phyloP scores from a whole-genome alignment of 2,329 filamentous ascomycete species.

The Colletotrichum tanaceti region DNA sequence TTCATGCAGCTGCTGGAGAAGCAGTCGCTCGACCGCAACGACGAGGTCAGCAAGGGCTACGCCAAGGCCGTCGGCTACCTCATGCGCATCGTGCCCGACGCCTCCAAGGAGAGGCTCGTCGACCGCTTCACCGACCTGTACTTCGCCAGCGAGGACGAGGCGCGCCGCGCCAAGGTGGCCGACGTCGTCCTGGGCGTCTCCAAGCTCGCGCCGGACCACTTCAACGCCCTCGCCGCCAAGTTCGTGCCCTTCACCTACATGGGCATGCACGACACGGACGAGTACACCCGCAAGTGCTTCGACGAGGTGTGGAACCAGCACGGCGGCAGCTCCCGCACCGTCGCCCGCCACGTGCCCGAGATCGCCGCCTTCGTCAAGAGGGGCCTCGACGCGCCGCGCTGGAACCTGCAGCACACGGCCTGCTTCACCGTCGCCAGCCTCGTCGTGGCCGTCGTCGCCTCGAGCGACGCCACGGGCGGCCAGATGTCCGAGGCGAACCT shows the following conservation, averaged over 20 bases:
- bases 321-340: conserved; percentile 84
- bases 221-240: conserved; percentile 78
- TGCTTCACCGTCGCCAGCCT: conserved; percentile 83
- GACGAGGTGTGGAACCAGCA: conserved; percentile 90
- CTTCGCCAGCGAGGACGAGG: conserved; percentile 82
- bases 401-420: conserved; percentile 90
- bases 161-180: conserved; percentile 78
- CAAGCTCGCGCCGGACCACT: conserved; percentile 89
- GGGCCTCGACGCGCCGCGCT: conserved; percentile 82
- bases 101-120: conserved; percentile 63
- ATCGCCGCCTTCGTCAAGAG: conserved; percentile 76
- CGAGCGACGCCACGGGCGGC: conserved; percentile 63
- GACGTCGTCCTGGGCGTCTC: conserved; percentile 87
- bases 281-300: conserved; percentile 83
- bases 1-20: conserved; percentile 85
- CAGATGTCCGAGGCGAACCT: conserved; percentile 71
- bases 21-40: conserved; percentile 88
- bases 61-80: conserved; percentile 89
- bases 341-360: conserved; percentile 85
- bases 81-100: conserved; percentile 67
- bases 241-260: conserved; percentile 91
- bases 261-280: conserved; percentile 85
- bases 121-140: conserved; percentile 75
- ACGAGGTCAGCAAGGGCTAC: conserved; percentile 91
- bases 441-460: conserved; percentile 72